These are phyloP conservation scores for Russula compacta DNA, from an alignment of 768 basidiomycete species.

Conservation along the genomic window DNA sequence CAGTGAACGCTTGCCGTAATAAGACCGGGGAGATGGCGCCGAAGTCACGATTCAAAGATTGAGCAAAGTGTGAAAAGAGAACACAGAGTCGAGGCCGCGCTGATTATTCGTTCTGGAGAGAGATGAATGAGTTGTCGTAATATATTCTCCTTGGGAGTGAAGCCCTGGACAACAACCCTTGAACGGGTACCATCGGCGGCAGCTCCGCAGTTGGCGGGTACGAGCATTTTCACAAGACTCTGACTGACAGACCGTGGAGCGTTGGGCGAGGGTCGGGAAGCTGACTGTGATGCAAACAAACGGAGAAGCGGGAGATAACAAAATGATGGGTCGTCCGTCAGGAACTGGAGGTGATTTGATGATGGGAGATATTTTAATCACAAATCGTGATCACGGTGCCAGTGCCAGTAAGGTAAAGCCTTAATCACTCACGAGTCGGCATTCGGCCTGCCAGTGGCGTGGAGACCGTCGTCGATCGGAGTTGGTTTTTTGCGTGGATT, in stretches of 20 bases:
- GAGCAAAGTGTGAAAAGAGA: background rate
- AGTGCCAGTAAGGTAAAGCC: background rate
- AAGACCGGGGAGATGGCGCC: conserved; percentile 1
- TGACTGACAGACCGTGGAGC: background rate
- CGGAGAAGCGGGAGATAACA: background rate
- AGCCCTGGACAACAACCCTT: background rate
- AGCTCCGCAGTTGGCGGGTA: background rate
- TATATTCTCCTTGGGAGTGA: background rate
- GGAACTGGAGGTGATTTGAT: background rate
- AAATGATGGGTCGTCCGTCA: background rate
- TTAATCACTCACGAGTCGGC: background rate
- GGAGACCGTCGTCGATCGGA: conserved; percentile 13
- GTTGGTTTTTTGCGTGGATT: background rate
- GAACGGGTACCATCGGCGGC: no score
- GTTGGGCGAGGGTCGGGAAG: background rate
- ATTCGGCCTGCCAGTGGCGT: background rate
- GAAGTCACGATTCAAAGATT: background rate
- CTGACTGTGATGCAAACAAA: background rate
- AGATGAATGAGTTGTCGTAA: background rate
- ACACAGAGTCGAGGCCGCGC: background rate
- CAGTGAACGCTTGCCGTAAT: conserved; percentile 10
- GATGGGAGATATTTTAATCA: conserved; percentile 2
- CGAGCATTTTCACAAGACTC: background rate
- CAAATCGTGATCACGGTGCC: background rate
- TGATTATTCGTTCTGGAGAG: background rate